Percentiles rank a stretch among this genome's conserved stretches.
Evolutionary conservation across 2,329 filamentous ascomycete genomes (phyloP).

Genomic region (Aphanocladium album): DNA sequence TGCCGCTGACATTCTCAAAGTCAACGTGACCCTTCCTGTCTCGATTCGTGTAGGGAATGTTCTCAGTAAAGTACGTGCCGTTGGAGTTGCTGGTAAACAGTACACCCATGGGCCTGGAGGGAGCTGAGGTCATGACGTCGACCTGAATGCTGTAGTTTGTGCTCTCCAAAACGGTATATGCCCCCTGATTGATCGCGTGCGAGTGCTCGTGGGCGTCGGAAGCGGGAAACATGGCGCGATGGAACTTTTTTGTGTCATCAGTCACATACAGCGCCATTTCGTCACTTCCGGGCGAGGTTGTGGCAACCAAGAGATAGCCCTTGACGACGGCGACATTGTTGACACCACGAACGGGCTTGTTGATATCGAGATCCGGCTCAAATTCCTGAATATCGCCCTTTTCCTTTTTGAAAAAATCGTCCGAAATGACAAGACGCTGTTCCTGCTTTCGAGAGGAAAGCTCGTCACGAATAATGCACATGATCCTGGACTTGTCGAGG

Average conservation of each 20-base stretch:
- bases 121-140: constrained; percentile 72
- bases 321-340: constrained; percentile 80
- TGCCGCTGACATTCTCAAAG: constrained; percentile 87
- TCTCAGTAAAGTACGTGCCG: constrained; percentile 90
- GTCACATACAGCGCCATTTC: constrained; percentile 92
- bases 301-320: constrained; percentile 79
- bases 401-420: constrained; percentile 67
- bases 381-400: constrained; percentile 52
- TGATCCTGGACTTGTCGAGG: constrained; percentile 62
- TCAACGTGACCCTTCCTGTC: constrained; percentile 73
- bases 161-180: constrained; percentile 90
- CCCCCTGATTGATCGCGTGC: constrained; percentile 64
- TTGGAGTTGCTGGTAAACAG: constrained; percentile 97
- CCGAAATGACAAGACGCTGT: constrained; percentile 73
- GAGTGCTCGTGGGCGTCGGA: constrained; percentile 73
- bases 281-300: constrained; percentile 70
- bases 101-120: constrained; percentile 70
- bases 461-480: constrained; percentile 75
- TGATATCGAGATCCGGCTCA: constrained; percentile 72
- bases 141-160: constrained; percentile 98
- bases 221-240: constrained; percentile 81
- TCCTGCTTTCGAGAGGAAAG: constrained; percentile 67
- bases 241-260: constrained; percentile 79
- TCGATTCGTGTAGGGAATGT: constrained; percentile 88
- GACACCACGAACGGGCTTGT: constrained; percentile 71